Base-by-base conservation (phyloP, 495 filamentous ascomycete genomes). In the Neurospora tetraspora region DNA sequence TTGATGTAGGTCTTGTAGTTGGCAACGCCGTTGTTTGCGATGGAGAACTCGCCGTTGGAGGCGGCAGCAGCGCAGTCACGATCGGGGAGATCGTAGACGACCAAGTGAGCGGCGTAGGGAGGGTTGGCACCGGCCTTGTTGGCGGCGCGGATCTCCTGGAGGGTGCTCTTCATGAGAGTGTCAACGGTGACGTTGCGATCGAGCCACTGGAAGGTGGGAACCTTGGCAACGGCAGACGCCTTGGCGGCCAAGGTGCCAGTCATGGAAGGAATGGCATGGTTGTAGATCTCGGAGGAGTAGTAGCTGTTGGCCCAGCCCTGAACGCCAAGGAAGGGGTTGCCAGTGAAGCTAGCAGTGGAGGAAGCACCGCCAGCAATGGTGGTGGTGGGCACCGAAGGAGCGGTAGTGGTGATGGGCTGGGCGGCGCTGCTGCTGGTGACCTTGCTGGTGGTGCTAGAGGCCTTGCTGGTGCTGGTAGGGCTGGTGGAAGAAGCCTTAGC, bases 1-100 rank as follows among this genome's bases (percentile, higher is more conserved):
- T 92, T 89, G 80, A 93, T 91, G 83, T 93, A 92, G 53, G 81
- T 78, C 84, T 92, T 90, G 84, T 94, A 94, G 73, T 88, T 87
- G 76, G 80, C 81, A 70, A 91, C 82, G 74, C 89, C 85, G 70
- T 83, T 70, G 74, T 80, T 75, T 43, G 78, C 88, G 78, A 91
- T 86, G 2, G 85, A 79, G 73, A 88, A 89, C 82, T 94, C 91
- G 80, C 91, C 91, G 81, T 93, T 93, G 74, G 91, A 93, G 34
- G 91, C 91, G 75, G 88, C 83, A 39, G 91, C 91, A 34, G 91
- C 90, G 79, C 91, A 94, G 80, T 94, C 91, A 79, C 91, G 90
- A 73, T 91, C 91, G 39, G 91, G 91, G 42, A 94, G 81, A 79
- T 94, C 90, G 80, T 94, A 94, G 73, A 93, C 88, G 72, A 94